Conservation (phyloP, 441 rosid species). For the Oxalis stricta region DNA sequence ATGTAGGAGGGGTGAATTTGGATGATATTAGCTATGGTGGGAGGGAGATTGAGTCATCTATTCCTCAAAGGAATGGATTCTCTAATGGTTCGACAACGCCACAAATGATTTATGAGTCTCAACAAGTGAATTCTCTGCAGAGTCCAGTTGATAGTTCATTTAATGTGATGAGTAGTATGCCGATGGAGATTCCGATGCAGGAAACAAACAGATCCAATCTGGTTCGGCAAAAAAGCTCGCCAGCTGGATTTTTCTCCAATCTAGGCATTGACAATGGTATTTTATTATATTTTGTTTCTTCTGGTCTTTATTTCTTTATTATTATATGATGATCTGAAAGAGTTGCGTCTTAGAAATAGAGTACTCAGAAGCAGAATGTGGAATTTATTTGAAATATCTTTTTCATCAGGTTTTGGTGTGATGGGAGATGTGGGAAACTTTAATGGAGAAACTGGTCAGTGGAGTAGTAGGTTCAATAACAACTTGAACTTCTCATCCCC, state of each 20-base stretch:
- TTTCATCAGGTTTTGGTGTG: constrained; percentile 20
- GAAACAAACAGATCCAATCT: constrained; percentile 23
- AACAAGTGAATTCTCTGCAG: constrained; percentile 3
- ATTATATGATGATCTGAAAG: background rate
- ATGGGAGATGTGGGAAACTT: constrained; percentile 13
- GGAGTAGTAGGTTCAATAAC: constrained; percentile 15
- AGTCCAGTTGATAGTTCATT: constrained; percentile 11
- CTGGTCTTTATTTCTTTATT: background rate
- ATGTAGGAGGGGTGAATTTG: constrained; percentile 4
- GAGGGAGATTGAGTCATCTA: constrained; percentile 9
- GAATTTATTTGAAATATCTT: background rate
- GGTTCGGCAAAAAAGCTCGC: constrained; percentile 34
- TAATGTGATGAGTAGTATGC: constrained; percentile 9
- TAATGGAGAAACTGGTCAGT: constrained; percentile 21
- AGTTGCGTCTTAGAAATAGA: background rate
- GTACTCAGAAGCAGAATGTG: background rate
- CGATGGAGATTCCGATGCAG: constrained; percentile 17
- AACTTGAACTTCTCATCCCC: constrained; percentile 24
- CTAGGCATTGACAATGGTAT: constrained; percentile 29
- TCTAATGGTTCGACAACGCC: constrained; percentile 12
- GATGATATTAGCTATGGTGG: constrained; percentile 16
- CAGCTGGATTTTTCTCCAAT: constrained; percentile 35
- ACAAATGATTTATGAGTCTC: constrained; percentile 15
- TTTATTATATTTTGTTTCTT: background rate
- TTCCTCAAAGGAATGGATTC: constrained; percentile 9